Evolutionary conservation across 306 rosid genomes (phyloP).

Genomic region (Herpetospermum pedunculosum): DNA sequence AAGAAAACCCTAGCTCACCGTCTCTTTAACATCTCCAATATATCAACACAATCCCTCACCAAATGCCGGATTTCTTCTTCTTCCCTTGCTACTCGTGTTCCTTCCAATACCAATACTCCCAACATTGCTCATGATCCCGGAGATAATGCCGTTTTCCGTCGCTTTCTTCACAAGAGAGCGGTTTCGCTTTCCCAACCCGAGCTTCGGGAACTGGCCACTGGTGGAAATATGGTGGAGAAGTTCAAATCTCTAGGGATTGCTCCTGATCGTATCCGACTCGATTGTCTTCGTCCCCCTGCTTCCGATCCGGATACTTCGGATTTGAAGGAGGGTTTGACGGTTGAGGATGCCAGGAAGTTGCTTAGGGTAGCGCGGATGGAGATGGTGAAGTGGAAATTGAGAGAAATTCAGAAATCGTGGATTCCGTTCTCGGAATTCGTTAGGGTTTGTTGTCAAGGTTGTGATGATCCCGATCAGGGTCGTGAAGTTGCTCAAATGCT

Average conservation of each 20-base stretch:
- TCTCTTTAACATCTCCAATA: constrained; percentile 31
- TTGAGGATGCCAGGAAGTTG: constrained; percentile 47
- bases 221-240: constrained; percentile 32
- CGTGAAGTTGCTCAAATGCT: constrained; percentile 40
- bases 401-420: constrained; percentile 32
- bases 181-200: constrained; percentile 16
- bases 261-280: constrained; percentile 39
- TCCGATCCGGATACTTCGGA: background rate
- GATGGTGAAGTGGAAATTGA: constrained; percentile 46
- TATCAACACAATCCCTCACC: constrained; percentile 41
- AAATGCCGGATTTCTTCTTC: constrained; percentile 68
- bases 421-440: constrained; percentile 44
- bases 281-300: constrained; percentile 29
- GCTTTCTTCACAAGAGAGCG: constrained; percentile 36
- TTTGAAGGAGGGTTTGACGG: constrained; percentile 12
- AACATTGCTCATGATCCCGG: constrained; percentile 54
- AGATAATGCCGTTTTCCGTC: constrained; percentile 34
- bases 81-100: constrained; percentile 19
- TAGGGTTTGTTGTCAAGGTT: constrained; percentile 49
- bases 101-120: constrained; percentile 12
- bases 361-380: constrained; percentile 53
- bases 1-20: constrained; percentile 54
- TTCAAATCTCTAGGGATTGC: constrained; percentile 39
- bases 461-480: constrained; percentile 44
- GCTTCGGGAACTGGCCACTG: constrained; percentile 15